A percentile compares a stretch with the other conserved stretches of the same genome.
Evolutionary conservation across 169 alveolate genomes (phyloP).

Genomic region (Perkinsus marinus): DNA sequence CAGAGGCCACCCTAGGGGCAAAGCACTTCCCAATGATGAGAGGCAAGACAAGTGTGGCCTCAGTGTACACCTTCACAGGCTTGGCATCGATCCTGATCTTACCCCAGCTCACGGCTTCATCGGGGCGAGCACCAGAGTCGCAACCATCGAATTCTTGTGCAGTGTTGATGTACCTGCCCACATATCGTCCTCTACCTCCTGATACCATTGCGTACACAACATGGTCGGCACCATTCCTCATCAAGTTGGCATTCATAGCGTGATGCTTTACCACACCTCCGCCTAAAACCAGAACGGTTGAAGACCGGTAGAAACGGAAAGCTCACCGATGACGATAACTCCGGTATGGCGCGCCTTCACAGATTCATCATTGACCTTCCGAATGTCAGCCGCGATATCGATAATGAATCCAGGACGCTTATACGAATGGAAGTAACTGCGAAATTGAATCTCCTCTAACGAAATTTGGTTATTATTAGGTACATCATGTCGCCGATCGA

Average conservation of each 20-base stretch:
- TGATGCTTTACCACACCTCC: slow-evolving; percentile 98
- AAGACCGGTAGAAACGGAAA: background rate
- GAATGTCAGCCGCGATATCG: slow-evolving; percentile 86
- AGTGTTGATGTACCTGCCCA: background rate
- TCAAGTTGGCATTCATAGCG: slow-evolving; percentile 93
- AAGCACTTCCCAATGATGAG: slow-evolving; percentile 22
- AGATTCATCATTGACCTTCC: slow-evolving; percentile 80
- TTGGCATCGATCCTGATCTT: slow-evolving; percentile 80
- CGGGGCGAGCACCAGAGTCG: slow-evolving; percentile 99
- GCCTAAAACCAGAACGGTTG: background rate
- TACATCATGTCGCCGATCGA: slow-evolving; percentile 90
- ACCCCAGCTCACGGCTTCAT: slow-evolving; percentile 99
- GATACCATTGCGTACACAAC: slow-evolving; percentile 88
- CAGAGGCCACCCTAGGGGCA: slow-evolving; percentile 36
- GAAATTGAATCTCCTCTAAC: background rate
- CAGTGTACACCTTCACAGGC: slow-evolving; percentile 93
- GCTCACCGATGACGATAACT: slow-evolving; percentile 81
- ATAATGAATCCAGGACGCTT: slow-evolving; percentile 75
- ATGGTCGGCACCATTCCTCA: slow-evolving; percentile 99
- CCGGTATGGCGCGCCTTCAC: slow-evolving; percentile 82
- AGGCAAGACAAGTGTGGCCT: slow-evolving; percentile 86
- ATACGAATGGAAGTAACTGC: slow-evolving; percentile 48
- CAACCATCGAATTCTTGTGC: slow-evolving; percentile 95
- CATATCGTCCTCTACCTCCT: background rate
- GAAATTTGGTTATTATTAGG: background rate